phyloP scores from a whole-genome alignment of 345 rosid genomes.

The Hirschfeldia incana region DNA sequence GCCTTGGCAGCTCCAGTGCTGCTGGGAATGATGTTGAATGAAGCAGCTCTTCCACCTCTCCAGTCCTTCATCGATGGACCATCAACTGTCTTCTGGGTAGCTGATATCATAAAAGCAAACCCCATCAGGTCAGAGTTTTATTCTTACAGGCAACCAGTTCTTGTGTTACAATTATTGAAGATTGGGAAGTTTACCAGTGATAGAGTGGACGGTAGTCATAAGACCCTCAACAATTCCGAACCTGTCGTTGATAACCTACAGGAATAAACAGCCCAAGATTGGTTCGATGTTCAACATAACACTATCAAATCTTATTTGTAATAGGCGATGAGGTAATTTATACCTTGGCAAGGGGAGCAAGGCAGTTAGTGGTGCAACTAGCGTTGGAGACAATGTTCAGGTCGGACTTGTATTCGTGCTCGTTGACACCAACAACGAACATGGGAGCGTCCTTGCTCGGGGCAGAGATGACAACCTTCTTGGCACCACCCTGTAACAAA shows the following conservation, averaged over 20 bases:
- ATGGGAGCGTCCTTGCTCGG: constrained; percentile 93
- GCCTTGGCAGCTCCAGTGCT: too few species aligned
- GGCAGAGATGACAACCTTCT: too few species aligned
- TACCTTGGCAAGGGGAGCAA: constrained; percentile 95
- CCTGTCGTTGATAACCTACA: constrained; percentile 46
- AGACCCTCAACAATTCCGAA: constrained; percentile 74
- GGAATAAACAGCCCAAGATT: not conserved
- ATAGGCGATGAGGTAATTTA: not conserved
- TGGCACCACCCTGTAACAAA: constrained; percentile 7
- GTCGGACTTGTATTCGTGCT: constrained; percentile 80
- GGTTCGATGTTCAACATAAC: not conserved
- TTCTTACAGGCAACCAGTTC: not conserved
- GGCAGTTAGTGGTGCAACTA: constrained; percentile 96
- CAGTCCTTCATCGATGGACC: constrained; percentile 7
- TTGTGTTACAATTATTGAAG: not conserved
- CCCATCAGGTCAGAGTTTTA: not conserved
- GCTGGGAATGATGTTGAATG: too few species aligned
- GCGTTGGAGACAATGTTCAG: constrained; percentile 81
- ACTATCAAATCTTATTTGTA: not conserved
- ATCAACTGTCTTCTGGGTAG: constrained; percentile 92
- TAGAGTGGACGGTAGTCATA: constrained; percentile 87
- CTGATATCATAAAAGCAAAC: constrained; percentile 31
- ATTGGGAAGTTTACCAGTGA: constrained; percentile 52
- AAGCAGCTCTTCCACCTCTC: too few species aligned
- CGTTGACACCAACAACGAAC: constrained; percentile 92